These are phyloP conservation scores for Macrolepiota dolichaula DNA, from an alignment of 768 basidiomycete species.

Conservation along the genomic window DNA sequence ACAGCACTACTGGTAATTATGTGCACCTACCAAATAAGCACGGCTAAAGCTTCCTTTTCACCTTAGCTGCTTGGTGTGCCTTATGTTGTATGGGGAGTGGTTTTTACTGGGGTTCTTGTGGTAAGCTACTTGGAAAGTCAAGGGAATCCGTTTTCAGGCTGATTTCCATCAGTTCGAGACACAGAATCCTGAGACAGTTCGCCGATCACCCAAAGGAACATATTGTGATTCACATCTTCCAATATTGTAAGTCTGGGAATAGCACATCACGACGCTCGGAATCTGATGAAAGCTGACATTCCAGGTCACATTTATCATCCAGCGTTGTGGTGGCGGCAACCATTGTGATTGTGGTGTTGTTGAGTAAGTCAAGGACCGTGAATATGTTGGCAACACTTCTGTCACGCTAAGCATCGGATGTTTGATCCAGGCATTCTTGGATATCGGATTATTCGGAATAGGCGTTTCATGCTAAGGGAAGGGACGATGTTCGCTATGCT, in stretches of 20 bases:
- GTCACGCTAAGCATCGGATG: not conserved
- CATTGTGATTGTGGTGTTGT: slow-evolving; percentile 18
- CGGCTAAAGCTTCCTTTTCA: not conserved
- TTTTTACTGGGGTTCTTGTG: slow-evolving; percentile 21
- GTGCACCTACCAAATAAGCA: not conserved
- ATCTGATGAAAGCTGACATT: not conserved
- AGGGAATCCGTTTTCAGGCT: not conserved
- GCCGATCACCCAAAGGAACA: slow-evolving; percentile 24
- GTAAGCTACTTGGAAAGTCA: slow-evolving; percentile 12
- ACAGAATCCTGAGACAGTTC: slow-evolving; percentile 18
- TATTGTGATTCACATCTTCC: slow-evolving; percentile 26
- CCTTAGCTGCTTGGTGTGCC: slow-evolving; percentile 24
- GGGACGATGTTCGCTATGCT: slow-evolving; percentile 20
- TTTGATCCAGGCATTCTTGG: slow-evolving; percentile 19
- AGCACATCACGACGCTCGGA: not conserved
- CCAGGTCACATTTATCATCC: slow-evolving; percentile 25
- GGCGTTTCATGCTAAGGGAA: slow-evolving; percentile 14
- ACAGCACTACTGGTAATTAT: slow-evolving; percentile 20
- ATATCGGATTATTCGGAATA: slow-evolving; percentile 22
- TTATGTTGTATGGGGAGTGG: slow-evolving; percentile 22
- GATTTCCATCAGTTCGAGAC: slow-evolving; percentile 20
- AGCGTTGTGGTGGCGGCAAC: slow-evolving; percentile 19
- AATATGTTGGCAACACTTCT: too few species aligned
- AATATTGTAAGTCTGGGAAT: slow-evolving; percentile 14
- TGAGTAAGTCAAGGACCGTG: slow-evolving; percentile 14